Evolutionary conservation across 1,284 basidiomycete genomes (phyloP), one percentile per base, ranked within the genome.

Genomic region (Ustilago shanxiensis): DNA sequence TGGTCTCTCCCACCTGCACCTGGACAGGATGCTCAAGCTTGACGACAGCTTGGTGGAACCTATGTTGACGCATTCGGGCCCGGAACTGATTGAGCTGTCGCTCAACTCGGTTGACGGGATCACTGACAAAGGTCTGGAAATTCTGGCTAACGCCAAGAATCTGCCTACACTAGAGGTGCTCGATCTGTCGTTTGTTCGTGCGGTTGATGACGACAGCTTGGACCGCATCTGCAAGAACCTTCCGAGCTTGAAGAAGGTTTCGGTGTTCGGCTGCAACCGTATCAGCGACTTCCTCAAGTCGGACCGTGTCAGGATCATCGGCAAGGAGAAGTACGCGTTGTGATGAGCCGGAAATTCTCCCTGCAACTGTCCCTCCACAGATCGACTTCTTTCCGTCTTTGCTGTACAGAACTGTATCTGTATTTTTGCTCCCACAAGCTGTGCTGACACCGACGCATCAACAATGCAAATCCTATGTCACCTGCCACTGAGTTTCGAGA

Each of bases 111-210:
- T 93, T 91, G 92, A 91, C 89, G 81, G 89, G 0, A 88, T 91
- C 1, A 89, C 89, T 0, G 88, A 89, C 35, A 89, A 90, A 11
- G 89, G 89, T 1, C 86, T 97, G 41, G 87, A 86, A 52, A 77
- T 78, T 44, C 88, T 96, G 33, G 65, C 65, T 52, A 69, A 70
- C 39, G 79, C 82, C 16, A 66, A 64, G 41, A 72, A 70, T 18
- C 63, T 72, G n/a, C 72, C 67, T 5, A 59, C 50, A 9, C 81
- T 98, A 77, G 87, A 86, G 72, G 89, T 88, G 81, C 82, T 98
- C 37, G 93, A 99, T 82, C 86, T 97, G 7, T 92, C 95, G 1
- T 99, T 94, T 90, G 95, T 95, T 76, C 88, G 96, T 47, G 89
- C 90, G 39, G 89, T 94, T 33, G 92, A 95, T 76, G 93, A 99